Evolutionary conservation across 768 basidiomycete genomes (phyloP).

Genomic region (Auriculariales sp.): DNA sequence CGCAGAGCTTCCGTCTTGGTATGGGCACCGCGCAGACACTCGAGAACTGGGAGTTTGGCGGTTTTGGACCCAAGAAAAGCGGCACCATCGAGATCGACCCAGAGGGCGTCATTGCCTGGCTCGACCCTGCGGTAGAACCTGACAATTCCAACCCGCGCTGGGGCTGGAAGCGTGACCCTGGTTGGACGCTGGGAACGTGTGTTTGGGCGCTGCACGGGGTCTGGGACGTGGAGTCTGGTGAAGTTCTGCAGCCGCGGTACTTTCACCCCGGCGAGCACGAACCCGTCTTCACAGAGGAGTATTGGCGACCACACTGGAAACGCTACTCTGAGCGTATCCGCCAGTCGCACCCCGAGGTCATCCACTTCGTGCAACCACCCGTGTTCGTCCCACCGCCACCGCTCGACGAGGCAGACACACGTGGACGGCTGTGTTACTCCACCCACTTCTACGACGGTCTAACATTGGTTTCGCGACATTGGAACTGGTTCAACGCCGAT

Average conservation of each 20-base stretch:
- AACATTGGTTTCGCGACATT: slow-evolving; percentile 82
- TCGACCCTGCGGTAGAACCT: slow-evolving; percentile 35
- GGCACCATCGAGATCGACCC: slow-evolving; percentile 79
- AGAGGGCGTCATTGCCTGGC: slow-evolving; percentile 66
- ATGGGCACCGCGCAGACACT: slow-evolving; percentile 77
- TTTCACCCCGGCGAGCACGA: slow-evolving; percentile 33
- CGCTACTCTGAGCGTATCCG: slow-evolving; percentile 46
- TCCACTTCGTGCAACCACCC: slow-evolving; percentile 83
- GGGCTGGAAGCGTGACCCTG: slow-evolving; percentile 66
- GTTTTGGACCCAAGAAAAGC: slow-evolving; percentile 58
- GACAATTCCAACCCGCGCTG: slow-evolving; percentile 29
- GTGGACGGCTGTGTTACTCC: slow-evolving; percentile 59
- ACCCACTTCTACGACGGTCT: slow-evolving; percentile 92
- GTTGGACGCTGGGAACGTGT: slow-evolving; percentile 66
- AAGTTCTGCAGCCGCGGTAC: slow-evolving; percentile 57
- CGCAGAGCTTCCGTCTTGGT: slow-evolving; percentile 71
- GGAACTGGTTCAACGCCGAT: slow-evolving; percentile 94
- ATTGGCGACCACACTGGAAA: slow-evolving; percentile 62
- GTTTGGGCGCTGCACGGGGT: slow-evolving; percentile 83
- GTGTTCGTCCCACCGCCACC: slow-evolving; percentile 73
- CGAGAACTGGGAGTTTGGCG: slow-evolving; percentile 68
- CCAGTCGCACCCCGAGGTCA: slow-evolving; percentile 58
- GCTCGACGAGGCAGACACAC: slow-evolving; percentile 35
- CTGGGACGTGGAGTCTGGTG: slow-evolving; percentile 66
- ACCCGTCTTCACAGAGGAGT: slow-evolving; percentile 60